Evolutionary conservation across 345 rosid genomes (phyloP).

Genomic region (Syzygium aqueum): DNA sequence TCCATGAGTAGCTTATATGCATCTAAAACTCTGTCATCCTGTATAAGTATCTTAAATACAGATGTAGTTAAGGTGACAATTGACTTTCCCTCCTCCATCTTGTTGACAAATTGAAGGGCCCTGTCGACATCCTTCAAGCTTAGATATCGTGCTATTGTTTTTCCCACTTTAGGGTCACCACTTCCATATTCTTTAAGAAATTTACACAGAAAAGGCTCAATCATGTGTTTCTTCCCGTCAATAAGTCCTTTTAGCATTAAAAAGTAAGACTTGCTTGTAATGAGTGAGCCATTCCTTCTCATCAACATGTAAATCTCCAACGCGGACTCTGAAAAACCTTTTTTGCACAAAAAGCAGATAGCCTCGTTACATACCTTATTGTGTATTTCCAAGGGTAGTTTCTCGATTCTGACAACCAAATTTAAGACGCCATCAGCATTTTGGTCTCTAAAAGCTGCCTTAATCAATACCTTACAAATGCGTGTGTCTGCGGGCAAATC

Average conservation of each 20-base stretch:
- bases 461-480: constrained; percentile 29
- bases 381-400: constrained; percentile 16
- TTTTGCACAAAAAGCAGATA: constrained; percentile 48
- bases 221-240: constrained; percentile 10
- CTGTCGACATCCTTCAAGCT: constrained; percentile 27
- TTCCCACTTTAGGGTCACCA: constrained; percentile 25
- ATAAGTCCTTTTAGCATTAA: constrained; percentile 25
- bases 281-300: constrained; percentile 27
- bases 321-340: constrained; percentile 29
- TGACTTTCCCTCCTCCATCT: constrained; percentile 16
- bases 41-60: constrained; percentile 34
- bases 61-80: constrained; percentile 22
- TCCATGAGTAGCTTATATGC: constrained; percentile 47
- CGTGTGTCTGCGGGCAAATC: constrained; percentile 31
- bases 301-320: constrained; percentile 36
- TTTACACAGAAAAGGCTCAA: constrained; percentile 24
- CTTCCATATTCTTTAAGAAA: constrained; percentile 43
- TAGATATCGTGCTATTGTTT: constrained; percentile 28
- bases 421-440: constrained; percentile 38
- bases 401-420: constrained; percentile 35
- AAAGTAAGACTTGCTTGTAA: constrained; percentile 32
- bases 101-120: constrained; percentile 28
- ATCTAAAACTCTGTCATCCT: constrained; percentile 43
- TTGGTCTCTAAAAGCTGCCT: constrained; percentile 23
- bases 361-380: constrained; percentile 33